A percentile compares a stretch with the other conserved stretches of the same genome.
Conservation (phyloP, 345 rosid species). For the Trapa bicornis region DNA sequence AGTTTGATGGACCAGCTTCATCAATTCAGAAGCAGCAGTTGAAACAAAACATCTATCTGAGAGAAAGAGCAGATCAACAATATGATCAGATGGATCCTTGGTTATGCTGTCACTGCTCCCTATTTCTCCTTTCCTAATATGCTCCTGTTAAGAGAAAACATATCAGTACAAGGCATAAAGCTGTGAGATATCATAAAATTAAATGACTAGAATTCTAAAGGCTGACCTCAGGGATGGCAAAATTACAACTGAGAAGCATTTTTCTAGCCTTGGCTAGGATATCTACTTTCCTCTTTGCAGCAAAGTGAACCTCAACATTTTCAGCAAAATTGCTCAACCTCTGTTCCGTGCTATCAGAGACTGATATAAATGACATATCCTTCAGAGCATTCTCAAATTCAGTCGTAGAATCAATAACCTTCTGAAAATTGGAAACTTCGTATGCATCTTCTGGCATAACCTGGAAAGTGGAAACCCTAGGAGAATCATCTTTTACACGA, state of each 20-base stretch:
- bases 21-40: constrained; percentile 67
- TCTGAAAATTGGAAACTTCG: constrained; percentile 78
- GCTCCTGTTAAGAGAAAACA: constrained; percentile 36
- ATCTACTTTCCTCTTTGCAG: constrained; percentile 67
- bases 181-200: constrained; percentile 4
- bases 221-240: constrained; percentile 61
- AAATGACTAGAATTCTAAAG: constrained; percentile 6
- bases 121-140: constrained; percentile 20
- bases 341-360: constrained; percentile 45
- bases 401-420: constrained; percentile 45
- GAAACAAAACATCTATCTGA: constrained; percentile 79
- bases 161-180: neutral
- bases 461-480: constrained; percentile 26
- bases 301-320: constrained; percentile 97
- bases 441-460: constrained; percentile 93
- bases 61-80: constrained; percentile 61
- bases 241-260: constrained; percentile 66
- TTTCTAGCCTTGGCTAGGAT: constrained; percentile 80
- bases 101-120: constrained; percentile 20
- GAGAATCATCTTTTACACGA: neutral
- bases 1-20: constrained; percentile 71
- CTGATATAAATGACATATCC: constrained; percentile 56
- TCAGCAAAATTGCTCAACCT: constrained; percentile 73
- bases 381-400: constrained; percentile 64
- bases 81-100: constrained; percentile 31